Evolutionary conservation across 768 basidiomycete species (phyloP).

Genomic region (Inosperma sp.): DNA sequence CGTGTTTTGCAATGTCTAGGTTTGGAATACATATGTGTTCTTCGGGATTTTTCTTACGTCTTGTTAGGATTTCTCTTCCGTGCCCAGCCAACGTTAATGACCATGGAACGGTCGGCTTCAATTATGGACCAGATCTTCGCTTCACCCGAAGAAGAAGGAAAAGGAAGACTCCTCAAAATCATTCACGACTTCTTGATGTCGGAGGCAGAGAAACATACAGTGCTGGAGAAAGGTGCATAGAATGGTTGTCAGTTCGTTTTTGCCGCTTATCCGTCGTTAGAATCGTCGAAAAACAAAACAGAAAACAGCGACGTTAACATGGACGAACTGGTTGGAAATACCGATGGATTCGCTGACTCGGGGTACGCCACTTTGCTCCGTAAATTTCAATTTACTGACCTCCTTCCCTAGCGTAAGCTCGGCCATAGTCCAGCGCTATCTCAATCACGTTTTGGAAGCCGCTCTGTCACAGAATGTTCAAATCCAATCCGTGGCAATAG

Average conservation of each 20-base stretch:
- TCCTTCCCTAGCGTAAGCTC: conserved; percentile 71
- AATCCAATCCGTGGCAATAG: conserved; percentile 80
- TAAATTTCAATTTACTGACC: background rate
- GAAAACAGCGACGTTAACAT: conserved; percentile 66
- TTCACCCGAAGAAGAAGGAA: conserved; percentile 65
- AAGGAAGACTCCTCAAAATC: conserved; percentile 73
- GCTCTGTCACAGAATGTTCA: conserved; percentile 65
- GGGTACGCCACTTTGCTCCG: conserved; percentile 54
- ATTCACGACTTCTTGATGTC: conserved; percentile 89
- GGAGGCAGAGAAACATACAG: conserved; percentile 73
- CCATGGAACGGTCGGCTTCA: conserved; percentile 64
- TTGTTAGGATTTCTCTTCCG: conserved; percentile 81
- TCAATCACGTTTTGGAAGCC: conserved; percentile 74
- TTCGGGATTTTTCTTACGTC: background rate
- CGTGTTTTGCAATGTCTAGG: conserved; percentile 84
- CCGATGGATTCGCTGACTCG: conserved; percentile 93
- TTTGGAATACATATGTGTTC: conserved; percentile 28
- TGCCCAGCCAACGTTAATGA: conserved; percentile 89
- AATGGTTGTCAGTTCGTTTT: background rate
- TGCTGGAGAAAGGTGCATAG: conserved; percentile 59
- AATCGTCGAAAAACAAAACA: conserved; percentile 41
- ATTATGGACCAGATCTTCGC: conserved; percentile 91
- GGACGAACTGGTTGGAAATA: conserved; percentile 92
- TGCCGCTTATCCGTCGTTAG: conserved; percentile 19
- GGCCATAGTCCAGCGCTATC: conserved; percentile 89